These are phyloP conservation scores for Lantana camara DNA, from an alignment of 257 asterid species.

Conservation along the genomic window DNA sequence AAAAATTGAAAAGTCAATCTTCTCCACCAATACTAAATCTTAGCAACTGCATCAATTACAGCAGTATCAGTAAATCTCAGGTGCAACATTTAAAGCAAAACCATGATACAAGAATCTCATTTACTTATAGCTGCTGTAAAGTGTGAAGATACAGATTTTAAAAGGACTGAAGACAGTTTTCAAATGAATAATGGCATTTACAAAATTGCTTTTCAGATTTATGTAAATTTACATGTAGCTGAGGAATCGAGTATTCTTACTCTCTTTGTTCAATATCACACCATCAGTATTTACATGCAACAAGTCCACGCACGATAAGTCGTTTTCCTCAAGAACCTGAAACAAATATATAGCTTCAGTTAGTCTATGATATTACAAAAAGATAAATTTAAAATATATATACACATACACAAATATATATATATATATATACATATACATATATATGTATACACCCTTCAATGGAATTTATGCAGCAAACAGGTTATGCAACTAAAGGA, in stretches of 20 bases:
- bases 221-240: constrained; percentile 6
- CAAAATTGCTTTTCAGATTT: neutral
- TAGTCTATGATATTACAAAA: neutral
- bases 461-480: constrained; percentile 10
- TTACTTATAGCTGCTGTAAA: constrained; percentile 2
- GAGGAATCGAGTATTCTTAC: constrained; percentile 51
- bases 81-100: constrained; percentile 12
- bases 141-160: constrained; percentile 1
- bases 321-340: constrained; percentile 94
- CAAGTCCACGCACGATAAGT: constrained; percentile 74
- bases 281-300: constrained; percentile 77
- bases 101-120: neutral
- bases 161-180: constrained; percentile 1
- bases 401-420: neutral
- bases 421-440: too few species aligned
- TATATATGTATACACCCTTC: too few species aligned
- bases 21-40: neutral
- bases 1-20: neutral
- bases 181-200: constrained; percentile 7
- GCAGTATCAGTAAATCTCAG: neutral
- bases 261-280: constrained; percentile 77
- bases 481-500: neutral
- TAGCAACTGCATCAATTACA: neutral
- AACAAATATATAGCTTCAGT: constrained; percentile 29
- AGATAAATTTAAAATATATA: too few species aligned